phyloP scores from a whole-genome alignment of 1,284 basidiomycete species.

The Trametes polyzona region DNA sequence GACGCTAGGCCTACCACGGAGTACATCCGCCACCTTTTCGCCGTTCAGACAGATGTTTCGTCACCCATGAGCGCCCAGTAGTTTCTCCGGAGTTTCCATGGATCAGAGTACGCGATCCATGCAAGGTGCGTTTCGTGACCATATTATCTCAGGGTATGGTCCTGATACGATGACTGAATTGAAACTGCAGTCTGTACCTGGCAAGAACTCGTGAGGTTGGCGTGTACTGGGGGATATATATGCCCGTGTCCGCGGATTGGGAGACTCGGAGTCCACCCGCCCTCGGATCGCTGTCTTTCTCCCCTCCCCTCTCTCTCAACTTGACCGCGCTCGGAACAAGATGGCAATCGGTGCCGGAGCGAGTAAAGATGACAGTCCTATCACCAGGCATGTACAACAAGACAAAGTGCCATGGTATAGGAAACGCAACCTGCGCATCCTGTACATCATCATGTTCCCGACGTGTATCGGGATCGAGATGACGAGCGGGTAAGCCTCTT shows the following conservation, averaged over 20 bases:
- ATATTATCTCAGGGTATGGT: not conserved
- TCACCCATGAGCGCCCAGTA: constrained; percentile 12
- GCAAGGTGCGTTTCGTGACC: not conserved
- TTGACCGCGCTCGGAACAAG: not conserved
- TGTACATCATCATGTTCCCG: constrained; percentile 58
- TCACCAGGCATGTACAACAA: constrained; percentile 47
- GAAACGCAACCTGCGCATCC: constrained; percentile 52
- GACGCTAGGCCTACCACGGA: not conserved
- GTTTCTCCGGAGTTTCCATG: constrained; percentile 24
- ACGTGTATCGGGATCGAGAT: constrained; percentile 66
- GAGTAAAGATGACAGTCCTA: constrained; percentile 39
- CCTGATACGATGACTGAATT: not conserved
- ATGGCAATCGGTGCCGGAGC: constrained; percentile 25
- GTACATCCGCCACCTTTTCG: not conserved
- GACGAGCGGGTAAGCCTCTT: constrained; percentile 55
- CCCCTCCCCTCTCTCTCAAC: not conserved
- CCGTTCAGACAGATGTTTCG: not conserved
- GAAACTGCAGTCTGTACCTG: constrained; percentile 1
- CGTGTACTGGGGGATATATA: not conserved
- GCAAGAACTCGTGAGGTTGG: constrained; percentile 2
- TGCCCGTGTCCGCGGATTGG: not conserved
- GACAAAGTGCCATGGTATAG: constrained; percentile 59
- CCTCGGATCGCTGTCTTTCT: not conserved
- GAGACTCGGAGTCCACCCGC: not conserved
- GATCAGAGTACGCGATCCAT: constrained; percentile 17